Evolutionary conservation across 108 stramenopile genomes (phyloP).

Genomic region (Skeletonema costatum): DNA sequence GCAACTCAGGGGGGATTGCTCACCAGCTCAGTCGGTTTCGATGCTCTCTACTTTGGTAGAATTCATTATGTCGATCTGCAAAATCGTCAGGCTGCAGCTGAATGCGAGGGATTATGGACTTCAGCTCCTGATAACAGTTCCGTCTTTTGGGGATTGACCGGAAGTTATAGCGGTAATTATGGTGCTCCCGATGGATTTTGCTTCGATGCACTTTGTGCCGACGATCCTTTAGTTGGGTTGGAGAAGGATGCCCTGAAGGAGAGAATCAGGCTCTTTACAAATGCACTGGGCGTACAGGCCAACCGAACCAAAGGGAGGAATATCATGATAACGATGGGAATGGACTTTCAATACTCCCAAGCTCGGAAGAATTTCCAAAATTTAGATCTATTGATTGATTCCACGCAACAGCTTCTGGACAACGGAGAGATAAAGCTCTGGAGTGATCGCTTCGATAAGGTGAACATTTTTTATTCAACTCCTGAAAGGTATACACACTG

Average conservation of each 20-base stretch:
- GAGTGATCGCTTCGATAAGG: slow-evolving; percentile 56
- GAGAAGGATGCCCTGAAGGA: slow-evolving; percentile 40
- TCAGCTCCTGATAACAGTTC: slow-evolving; percentile 50
- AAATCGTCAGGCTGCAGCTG: slow-evolving; percentile 58
- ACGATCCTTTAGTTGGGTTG: slow-evolving; percentile 67
- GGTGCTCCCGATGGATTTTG: slow-evolving; percentile 77
- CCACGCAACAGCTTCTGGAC: slow-evolving; percentile 27
- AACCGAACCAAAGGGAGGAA: slow-evolving; percentile 76
- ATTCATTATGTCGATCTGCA: slow-evolving; percentile 95
- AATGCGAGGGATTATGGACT: slow-evolving; percentile 88
- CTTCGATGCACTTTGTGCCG: slow-evolving; percentile 67
- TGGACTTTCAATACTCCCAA: slow-evolving; percentile 67
- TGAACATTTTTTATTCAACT: slow-evolving; percentile 90
- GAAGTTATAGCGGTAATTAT: slow-evolving; percentile 81
- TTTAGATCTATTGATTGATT: slow-evolving; percentile 58
- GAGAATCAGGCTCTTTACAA: slow-evolving; percentile 55
- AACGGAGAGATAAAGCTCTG: slow-evolving; percentile 48
- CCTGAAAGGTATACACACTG: slow-evolving; percentile 84
- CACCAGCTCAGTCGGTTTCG: slow-evolving; percentile 80
- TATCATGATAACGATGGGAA: slow-evolving; percentile 90
- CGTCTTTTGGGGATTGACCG: slow-evolving; percentile 89
- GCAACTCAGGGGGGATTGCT: slow-evolving; percentile 90
- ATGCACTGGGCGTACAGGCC: slow-evolving; percentile 58
- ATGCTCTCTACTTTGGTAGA: slow-evolving; percentile 93
- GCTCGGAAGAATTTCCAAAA: slow-evolving; percentile 59